Conservation (phyloP, 2,329 filamentous ascomycete genomes). For the Aspergillus sp. region DNA sequence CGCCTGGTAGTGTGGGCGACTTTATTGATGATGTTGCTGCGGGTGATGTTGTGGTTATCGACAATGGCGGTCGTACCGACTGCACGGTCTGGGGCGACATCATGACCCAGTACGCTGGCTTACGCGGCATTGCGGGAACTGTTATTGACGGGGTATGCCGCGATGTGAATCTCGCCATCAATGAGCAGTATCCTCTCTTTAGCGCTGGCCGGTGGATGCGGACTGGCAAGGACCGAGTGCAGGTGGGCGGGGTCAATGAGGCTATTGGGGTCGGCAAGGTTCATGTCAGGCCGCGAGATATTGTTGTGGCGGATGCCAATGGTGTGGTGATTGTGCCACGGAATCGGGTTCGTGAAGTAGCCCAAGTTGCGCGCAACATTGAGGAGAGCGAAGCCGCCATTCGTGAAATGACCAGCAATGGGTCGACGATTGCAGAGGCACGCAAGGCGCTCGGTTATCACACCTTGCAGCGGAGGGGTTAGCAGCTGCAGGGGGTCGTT, state of each 20-base stretch:
- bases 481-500: no score
- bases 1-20: constrained; percentile 35
- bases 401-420: background rate
- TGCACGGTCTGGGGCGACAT: constrained; percentile 45
- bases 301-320: constrained; percentile 37
- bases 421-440: background rate
- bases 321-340: constrained; percentile 28
- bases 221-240: constrained; percentile 39
- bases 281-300: constrained; percentile 32
- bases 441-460: background rate
- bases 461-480: background rate
- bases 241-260: constrained; percentile 36
- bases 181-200: constrained; percentile 36
- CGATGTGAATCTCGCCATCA: constrained; percentile 36
- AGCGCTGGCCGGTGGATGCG: constrained; percentile 40
- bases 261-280: constrained; percentile 34
- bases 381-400: background rate
- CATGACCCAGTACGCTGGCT: constrained; percentile 35
- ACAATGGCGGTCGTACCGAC: constrained; percentile 39
- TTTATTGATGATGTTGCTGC: constrained; percentile 39
- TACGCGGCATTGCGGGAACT: constrained; percentile 16
- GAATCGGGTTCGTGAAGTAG: constrained; percentile 6
- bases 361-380: background rate
- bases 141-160: constrained; percentile 42
- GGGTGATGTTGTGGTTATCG: constrained; percentile 39